Base-by-base conservation (phyloP, 83 land plant species). In the Thuja plicata region DNA sequence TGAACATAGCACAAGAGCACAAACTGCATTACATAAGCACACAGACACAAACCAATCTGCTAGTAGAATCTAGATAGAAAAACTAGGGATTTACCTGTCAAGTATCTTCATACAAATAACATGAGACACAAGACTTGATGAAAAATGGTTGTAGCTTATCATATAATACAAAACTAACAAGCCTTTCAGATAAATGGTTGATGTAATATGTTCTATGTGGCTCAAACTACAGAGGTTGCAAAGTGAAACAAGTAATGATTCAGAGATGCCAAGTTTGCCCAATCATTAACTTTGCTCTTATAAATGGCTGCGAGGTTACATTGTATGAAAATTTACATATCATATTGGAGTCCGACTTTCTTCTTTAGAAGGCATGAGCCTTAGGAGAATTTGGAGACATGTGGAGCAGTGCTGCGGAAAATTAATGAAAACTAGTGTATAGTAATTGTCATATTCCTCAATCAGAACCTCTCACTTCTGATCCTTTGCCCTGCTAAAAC, bases 261-360 rank as follows among this genome's bases (percentile, higher is more conserved):
- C n/a, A 24, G 10, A 24, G 48, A 40, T 24, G 27, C 27, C 27
- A 81, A 24, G 17, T 81, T 8, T 81, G 9, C 84, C 84, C 84
- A 37, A 37, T 34, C 37, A 78, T 16, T 37, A 37, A 78, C 81
- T 78, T 62, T 19, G 19, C 21, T 35, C 50, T 41, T 27, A 30
- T 86, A 8, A 43, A 81, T 81, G 11, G 48, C 37, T 12, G 80
- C 38, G 0, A 79, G 6, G 21, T 43, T 19, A 21, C n/a, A 24
- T 30, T 81, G 24, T 78, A 38, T 78, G 8, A 38, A 85, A 21
- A 30, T 86, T 24, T 16, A 82, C 12, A 76, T 92, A 96, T 96
- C 96, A 96, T 81, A 96, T 94, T 17, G 96, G 97, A 62, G 95
- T 93, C 13, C 96, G 71, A 0, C 95, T 91, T 73, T 94, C 93